Conservation (phyloP, 2,329 filamentous ascomycete genomes). For the Zymoseptoria ardabiliae region DNA sequence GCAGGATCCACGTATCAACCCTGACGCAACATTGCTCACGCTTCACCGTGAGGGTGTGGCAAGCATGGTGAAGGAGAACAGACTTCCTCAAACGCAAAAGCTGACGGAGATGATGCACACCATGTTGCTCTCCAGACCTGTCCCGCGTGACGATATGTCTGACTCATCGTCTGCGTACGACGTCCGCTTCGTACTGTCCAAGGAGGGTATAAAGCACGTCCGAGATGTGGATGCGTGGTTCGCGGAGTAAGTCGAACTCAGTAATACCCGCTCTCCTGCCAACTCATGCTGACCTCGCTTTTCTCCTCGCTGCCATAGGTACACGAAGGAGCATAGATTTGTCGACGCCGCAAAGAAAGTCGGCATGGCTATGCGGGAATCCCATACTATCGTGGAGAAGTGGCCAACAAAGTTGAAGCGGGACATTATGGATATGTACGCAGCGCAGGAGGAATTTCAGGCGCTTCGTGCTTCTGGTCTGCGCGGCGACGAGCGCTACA, state of each 20-base stretch:
- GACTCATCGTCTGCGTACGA: background rate
- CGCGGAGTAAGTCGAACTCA: background rate
- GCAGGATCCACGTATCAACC: constrained; percentile 27
- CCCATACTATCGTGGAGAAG: background rate
- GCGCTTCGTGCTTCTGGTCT: background rate
- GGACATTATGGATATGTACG: background rate
- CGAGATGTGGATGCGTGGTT: constrained; percentile 4
- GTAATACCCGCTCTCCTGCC: background rate
- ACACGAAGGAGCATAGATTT: constrained; percentile 7
- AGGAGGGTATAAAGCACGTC: background rate
- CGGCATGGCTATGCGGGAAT: background rate
- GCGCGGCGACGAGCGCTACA: background rate
- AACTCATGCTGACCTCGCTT: background rate
- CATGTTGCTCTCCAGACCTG: background rate
- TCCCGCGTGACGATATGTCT: background rate
- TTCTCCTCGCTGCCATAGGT: constrained; percentile 1
- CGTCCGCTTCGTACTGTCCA: background rate
- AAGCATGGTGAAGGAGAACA: background rate
- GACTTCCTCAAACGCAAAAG: background rate
- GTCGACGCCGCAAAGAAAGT: background rate
- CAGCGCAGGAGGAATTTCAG: background rate
- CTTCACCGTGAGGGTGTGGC: constrained; percentile 35
- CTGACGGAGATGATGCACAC: background rate
- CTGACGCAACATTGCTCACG: constrained; percentile 35
- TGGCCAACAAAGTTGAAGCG: background rate